Evolutionary conservation across 2,329 filamentous ascomycete genomes (phyloP).

Genomic region (Cadophora sp.): DNA sequence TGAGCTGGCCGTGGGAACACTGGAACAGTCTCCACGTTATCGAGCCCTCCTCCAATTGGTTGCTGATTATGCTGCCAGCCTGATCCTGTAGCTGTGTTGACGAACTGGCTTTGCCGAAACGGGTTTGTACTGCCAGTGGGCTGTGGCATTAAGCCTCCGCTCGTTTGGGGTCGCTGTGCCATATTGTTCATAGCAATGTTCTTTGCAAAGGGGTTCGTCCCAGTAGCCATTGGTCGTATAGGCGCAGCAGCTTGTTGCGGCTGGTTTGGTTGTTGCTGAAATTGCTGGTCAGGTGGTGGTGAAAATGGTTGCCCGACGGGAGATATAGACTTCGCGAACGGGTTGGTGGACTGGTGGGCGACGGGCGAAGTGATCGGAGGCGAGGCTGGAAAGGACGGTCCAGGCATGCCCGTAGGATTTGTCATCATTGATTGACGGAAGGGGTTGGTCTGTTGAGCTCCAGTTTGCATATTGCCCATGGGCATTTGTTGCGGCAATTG

Average conservation of each 20-base stretch:
- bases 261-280: slow-evolving; percentile 41
- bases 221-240: slow-evolving; percentile 65
- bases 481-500: slow-evolving; percentile 49
- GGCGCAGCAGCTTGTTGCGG: slow-evolving; percentile 54
- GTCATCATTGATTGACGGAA: slow-evolving; percentile 89
- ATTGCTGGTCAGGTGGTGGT: slow-evolving; percentile 42
- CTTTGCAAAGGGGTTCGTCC: slow-evolving; percentile 75
- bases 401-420: slow-evolving; percentile 54
- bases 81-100: slow-evolving; percentile 86
- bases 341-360: slow-evolving; percentile 78
- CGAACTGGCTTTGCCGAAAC: slow-evolving; percentile 88
- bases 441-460: slow-evolving; percentile 78
- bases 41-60: slow-evolving; percentile 80
- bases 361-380: slow-evolving; percentile 51
- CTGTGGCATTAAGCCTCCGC: slow-evolving; percentile 68
- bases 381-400: slow-evolving; percentile 50
- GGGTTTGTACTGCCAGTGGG: slow-evolving; percentile 92
- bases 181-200: slow-evolving; percentile 44
- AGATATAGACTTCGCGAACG: slow-evolving; percentile 74
- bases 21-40: slow-evolving; percentile 78
- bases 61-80: slow-evolving; percentile 86
- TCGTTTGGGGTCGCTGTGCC: slow-evolving; percentile 40
- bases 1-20: slow-evolving; percentile 84
- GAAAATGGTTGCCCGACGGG: slow-evolving; percentile 46
- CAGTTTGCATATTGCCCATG: slow-evolving; percentile 48